These are phyloP conservation scores for Catharanthus roseus DNA, from an alignment of 257 asterid species.

Conservation along the genomic window DNA sequence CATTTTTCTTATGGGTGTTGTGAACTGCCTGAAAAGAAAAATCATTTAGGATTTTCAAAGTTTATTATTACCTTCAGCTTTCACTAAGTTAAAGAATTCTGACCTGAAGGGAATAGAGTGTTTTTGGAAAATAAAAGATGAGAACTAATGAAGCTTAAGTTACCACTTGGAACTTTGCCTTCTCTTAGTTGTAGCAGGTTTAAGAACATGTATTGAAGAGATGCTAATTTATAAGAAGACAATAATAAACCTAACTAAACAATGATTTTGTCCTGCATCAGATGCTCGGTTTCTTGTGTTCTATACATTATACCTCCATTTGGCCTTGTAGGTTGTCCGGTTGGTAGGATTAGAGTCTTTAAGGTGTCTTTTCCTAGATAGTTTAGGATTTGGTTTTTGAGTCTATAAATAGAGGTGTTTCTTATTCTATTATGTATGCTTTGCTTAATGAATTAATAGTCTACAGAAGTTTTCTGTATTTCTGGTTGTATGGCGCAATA, in stretches of 20 bases:
- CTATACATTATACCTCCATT: neutral
- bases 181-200: neutral
- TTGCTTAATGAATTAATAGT: no score
- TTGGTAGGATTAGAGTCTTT: no score
- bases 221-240: neutral
- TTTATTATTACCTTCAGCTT: neutral
- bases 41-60: neutral
- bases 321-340: neutral
- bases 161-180: neutral
- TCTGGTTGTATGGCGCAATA: no score
- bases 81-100: neutral
- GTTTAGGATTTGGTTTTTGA: no score
- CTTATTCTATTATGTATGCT: no score
- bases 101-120: neutral
- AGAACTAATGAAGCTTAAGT: neutral
- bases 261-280: neutral
- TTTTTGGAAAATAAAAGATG: no score
- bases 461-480: no score
- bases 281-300: no score
- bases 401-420: no score
- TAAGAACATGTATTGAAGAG: no score
- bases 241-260: no score
- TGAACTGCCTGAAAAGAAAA: neutral
- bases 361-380: no score
- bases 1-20: neutral